Evolutionary conservation across 139 green algal species (phyloP).

Genomic region (Eudorina sp.): DNA sequence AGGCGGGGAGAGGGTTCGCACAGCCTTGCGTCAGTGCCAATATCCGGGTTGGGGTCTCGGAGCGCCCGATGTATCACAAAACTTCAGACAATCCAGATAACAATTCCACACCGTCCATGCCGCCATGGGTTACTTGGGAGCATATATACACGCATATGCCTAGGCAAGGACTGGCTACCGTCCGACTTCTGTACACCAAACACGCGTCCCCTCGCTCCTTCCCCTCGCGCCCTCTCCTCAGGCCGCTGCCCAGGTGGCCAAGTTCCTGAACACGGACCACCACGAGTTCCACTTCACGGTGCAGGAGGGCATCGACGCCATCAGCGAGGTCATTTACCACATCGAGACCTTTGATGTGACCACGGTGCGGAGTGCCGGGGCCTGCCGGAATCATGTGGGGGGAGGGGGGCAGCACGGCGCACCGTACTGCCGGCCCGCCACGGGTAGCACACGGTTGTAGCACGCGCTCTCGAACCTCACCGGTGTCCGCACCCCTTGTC

Average conservation of each 20-base stretch:
- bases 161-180: not conserved
- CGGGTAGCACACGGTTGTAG: no score
- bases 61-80: no score
- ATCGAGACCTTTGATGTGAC: constrained; percentile 93
- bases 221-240: not conserved
- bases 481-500: no score
- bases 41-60: no score
- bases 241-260: constrained; percentile 90
- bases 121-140: not conserved
- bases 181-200: not conserved
- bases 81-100: no score
- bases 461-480: no score
- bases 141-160: not conserved
- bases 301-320: constrained; percentile 94
- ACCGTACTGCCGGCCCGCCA: no score
- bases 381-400: no score
- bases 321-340: constrained; percentile 96
- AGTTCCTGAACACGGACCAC: constrained; percentile 95
- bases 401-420: no score
- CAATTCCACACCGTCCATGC: not conserved
- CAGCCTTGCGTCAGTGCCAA: no score
- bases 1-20: no score
- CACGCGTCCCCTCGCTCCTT: not conserved
- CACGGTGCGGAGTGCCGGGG: constrained; percentile 49
- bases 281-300: constrained; percentile 98